Percentiles rank a stretch among this genome's conserved stretches.
These are phyloP conservation scores for Tricholoma matsutake DNA, from an alignment of 768 basidiomycete genomes.

Conservation along the genomic window DNA sequence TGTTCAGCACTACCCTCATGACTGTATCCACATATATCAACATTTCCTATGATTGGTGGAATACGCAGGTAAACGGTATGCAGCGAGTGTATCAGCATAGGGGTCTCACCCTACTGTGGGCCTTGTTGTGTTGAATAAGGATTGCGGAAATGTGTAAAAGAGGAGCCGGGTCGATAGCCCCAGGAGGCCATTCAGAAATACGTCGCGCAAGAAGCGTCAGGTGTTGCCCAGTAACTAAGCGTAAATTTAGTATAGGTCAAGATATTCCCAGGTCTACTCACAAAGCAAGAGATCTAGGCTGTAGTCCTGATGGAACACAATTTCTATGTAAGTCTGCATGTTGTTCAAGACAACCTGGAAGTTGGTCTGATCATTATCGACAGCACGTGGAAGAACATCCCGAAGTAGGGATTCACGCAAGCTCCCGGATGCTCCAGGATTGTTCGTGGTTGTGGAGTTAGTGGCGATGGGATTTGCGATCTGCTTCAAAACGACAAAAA, in stretches of 20 bases:
- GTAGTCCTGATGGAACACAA: slow-evolving; percentile 53
- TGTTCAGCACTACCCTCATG: slow-evolving; percentile 50
- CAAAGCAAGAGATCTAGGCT: slow-evolving; percentile 53
- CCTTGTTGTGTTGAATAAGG: slow-evolving; percentile 60
- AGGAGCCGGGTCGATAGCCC: slow-evolving; percentile 52
- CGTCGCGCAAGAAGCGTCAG: slow-evolving; percentile 53
- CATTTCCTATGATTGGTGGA: slow-evolving; percentile 44
- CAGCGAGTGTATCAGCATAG: background rate
- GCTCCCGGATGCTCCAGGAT: slow-evolving; percentile 23
- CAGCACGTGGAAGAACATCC: slow-evolving; percentile 46
- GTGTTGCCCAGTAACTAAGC: slow-evolving; percentile 53
- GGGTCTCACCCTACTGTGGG: slow-evolving; percentile 47
- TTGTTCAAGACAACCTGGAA: slow-evolving; percentile 58
- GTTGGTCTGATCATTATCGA: slow-evolving; percentile 47
- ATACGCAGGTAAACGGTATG: slow-evolving; percentile 3
- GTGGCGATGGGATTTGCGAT: slow-evolving; percentile 38
- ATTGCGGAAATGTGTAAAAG: slow-evolving; percentile 48
- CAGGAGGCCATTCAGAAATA: slow-evolving; percentile 50
- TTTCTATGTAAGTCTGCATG: slow-evolving; percentile 52
- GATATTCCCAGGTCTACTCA: slow-evolving; percentile 27
- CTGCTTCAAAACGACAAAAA: slow-evolving; percentile 54
- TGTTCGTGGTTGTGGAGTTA: slow-evolving; percentile 29
- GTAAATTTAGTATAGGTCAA: slow-evolving; percentile 5
- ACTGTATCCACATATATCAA: slow-evolving; percentile 55
- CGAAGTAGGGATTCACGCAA: slow-evolving; percentile 53